Conservation (phyloP, 2,329 filamentous ascomycete species). For the Phaeosphaeria sp. region DNA sequence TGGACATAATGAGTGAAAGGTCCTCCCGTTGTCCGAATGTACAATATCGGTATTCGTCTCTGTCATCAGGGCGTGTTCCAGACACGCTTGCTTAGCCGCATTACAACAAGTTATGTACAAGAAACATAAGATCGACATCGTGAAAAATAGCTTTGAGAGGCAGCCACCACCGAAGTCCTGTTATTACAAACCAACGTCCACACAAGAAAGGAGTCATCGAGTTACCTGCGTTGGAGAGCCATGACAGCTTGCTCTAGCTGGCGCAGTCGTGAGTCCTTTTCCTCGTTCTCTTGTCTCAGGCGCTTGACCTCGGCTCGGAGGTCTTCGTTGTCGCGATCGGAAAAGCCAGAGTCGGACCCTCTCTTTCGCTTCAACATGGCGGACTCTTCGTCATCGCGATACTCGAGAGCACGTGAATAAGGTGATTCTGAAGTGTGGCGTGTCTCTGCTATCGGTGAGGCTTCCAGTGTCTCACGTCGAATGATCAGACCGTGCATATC, state of each 20-base stretch:
- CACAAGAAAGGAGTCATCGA: background rate
- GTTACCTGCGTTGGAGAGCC: slow-evolving; percentile 36
- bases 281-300: slow-evolving; percentile 49
- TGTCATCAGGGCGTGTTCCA: slow-evolving; percentile 14
- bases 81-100: slow-evolving; percentile 20
- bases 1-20: background rate
- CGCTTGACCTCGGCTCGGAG: slow-evolving; percentile 50
- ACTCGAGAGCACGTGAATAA: slow-evolving; percentile 30
- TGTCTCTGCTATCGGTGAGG: slow-evolving; percentile 28
- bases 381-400: slow-evolving; percentile 31
- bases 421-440: slow-evolving; percentile 32
- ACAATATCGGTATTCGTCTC: background rate
- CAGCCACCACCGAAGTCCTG: background rate
- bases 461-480: slow-evolving; percentile 30
- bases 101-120: slow-evolving; percentile 28
- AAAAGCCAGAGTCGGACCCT: slow-evolving; percentile 32
- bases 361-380: slow-evolving; percentile 42
- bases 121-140: background rate
- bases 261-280: slow-evolving; percentile 47
- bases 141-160: background rate
- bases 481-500: slow-evolving; percentile 44
- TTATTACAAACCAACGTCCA: background rate
- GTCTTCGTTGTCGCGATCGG: slow-evolving; percentile 36
- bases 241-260: slow-evolving; percentile 46
- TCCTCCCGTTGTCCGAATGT: background rate